phyloP scores from a whole-genome alignment of 768 basidiomycete species.

The Serendipita vermifera region DNA sequence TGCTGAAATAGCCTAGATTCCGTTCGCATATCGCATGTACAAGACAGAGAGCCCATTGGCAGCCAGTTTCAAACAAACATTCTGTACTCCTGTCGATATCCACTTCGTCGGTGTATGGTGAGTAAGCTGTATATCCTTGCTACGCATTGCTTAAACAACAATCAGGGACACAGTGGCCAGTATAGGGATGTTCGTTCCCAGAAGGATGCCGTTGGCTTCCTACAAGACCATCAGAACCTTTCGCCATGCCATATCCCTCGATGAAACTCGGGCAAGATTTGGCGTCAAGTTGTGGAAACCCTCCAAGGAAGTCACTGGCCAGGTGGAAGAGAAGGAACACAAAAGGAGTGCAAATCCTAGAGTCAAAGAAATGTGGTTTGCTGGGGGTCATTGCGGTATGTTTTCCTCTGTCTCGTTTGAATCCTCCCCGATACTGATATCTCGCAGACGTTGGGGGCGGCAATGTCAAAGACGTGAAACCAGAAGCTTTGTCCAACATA shows the following conservation, averaged over 20 bases:
- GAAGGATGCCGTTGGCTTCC: slow-evolving; percentile 53
- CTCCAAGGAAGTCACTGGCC: slow-evolving; percentile 18
- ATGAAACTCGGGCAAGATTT: slow-evolving; percentile 56
- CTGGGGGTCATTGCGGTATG: slow-evolving; percentile 57
- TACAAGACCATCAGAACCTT: slow-evolving; percentile 56
- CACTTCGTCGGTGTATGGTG: slow-evolving; percentile 75
- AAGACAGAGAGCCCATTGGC: slow-evolving; percentile 21
- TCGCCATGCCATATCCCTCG: slow-evolving; percentile 64
- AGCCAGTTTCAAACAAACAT: slow-evolving; percentile 58
- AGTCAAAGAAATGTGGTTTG: slow-evolving; percentile 70
- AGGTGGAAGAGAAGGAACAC: slow-evolving; percentile 25
- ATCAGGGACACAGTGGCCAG: slow-evolving; percentile 70
- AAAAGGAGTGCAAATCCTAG: slow-evolving; percentile 38
- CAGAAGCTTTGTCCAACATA: slow-evolving; percentile 49
- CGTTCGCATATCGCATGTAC: slow-evolving; percentile 66
- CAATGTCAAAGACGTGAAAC: too few relatives aligned
- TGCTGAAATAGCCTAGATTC: too few relatives aligned
- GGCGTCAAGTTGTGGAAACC: slow-evolving; percentile 24
- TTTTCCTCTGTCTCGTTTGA: neutral
- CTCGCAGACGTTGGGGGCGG: slow-evolving; percentile 64
- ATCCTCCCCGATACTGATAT: neutral
- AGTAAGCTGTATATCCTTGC: neutral
- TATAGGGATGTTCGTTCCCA: slow-evolving; percentile 54
- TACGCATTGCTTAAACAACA: too few relatives aligned
- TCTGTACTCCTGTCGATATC: slow-evolving; percentile 49